A percentile compares a stretch with the other conserved stretches of the same genome.
These are phyloP conservation scores for Erodium maritimum DNA, from an alignment of 345 rosid genomes.

Conservation along the genomic window DNA sequence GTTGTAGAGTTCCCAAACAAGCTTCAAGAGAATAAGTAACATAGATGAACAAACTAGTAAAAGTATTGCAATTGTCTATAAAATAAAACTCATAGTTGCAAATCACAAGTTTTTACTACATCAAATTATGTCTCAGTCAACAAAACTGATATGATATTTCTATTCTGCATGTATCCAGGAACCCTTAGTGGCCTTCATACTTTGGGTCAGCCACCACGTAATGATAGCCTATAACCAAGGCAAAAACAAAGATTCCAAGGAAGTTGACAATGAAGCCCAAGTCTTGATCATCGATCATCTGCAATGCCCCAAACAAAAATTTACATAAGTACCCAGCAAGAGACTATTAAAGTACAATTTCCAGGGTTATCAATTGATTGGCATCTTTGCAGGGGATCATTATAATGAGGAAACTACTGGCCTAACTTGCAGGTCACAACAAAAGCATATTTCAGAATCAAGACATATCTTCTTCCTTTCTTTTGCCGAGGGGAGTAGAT, in stretches of 20 bases:
- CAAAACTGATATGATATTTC: constrained; percentile 8
- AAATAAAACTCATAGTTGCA: constrained; percentile 5
- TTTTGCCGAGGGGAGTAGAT: no score
- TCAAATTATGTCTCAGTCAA: constrained; percentile 11
- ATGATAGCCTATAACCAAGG: constrained; percentile 71
- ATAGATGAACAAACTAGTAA: not conserved
- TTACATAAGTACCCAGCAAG: not conserved
- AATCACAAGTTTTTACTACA: constrained; percentile 6
- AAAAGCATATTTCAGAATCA: no score
- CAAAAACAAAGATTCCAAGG: constrained; percentile 67
- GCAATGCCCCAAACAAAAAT: constrained; percentile 13
- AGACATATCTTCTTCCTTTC: no score
- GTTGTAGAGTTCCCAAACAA: no score
- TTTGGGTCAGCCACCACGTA: constrained; percentile 74
- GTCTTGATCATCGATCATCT: constrained; percentile 77
- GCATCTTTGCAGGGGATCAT: not conserved
- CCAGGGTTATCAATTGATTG: not conserved
- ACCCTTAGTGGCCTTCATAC: constrained; percentile 40
- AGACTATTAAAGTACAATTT: not conserved
- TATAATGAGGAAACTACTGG: not conserved
- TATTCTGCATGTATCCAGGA: not conserved
- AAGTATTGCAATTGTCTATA: not conserved
- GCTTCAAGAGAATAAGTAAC: not conserved
- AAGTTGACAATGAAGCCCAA: constrained; percentile 66
- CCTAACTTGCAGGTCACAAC: no score